Conservation (phyloP, 176 grass and related monocot genomes). For the Musa troglodytarum region DNA sequence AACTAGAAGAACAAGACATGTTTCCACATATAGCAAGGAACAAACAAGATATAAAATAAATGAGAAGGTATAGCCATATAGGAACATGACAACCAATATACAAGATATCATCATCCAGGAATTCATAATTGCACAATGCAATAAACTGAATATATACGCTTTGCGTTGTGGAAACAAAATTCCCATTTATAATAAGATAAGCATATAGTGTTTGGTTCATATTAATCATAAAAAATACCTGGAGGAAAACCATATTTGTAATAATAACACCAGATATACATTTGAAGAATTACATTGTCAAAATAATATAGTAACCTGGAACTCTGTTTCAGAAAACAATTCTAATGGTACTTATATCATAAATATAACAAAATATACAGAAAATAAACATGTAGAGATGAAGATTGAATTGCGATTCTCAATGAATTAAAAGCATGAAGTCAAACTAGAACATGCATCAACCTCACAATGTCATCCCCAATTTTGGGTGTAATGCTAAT, state of each 20-base stretch:
- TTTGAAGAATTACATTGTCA: not conserved
- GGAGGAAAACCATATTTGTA: no score
- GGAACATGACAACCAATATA: not conserved
- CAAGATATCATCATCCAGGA: not conserved
- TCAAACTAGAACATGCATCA: slow-evolving; percentile 18
- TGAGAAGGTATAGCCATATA: not conserved
- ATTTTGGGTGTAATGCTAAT: slow-evolving; percentile 91
- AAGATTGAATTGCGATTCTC: not conserved
- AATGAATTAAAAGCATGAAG: no score
- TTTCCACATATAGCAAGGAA: not conserved
- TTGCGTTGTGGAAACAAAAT: no score
- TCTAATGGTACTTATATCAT: not conserved
- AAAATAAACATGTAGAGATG: not conserved
- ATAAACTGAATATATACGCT: no score
- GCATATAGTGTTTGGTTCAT: no score
- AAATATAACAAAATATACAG: not conserved
- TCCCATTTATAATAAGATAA: no score
- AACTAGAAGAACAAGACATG: not conserved
- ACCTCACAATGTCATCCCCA: slow-evolving; percentile 97
- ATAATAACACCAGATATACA: no score
- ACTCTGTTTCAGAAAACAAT: not conserved
- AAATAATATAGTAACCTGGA: not conserved
- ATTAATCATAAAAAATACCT: no score
- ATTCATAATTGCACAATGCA: not conserved
- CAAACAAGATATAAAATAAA: not conserved